Base-by-base conservation (phyloP, 176 grass and related monocot species). In the Eleusine coracana region DNA sequence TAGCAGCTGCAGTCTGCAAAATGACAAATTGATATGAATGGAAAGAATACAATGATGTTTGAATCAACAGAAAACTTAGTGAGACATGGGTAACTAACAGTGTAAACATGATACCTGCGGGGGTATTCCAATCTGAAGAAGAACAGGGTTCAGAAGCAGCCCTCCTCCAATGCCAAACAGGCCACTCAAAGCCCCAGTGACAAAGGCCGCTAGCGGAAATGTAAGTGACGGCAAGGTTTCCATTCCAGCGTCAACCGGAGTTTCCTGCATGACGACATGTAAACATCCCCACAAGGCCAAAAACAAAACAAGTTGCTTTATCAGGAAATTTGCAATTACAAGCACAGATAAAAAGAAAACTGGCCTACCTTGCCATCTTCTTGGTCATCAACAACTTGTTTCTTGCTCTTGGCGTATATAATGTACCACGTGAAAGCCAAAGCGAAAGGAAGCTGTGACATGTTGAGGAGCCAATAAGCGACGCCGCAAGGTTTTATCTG, bases 101-200 rank as follows among this genome's bases (percentile, higher is more conserved):
- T 70, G 71, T 17, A 56, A 18, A 18, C 52, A 56, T 4, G 21
- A 76, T 73, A 94, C 95, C 90, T 88, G 82, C 0, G 92, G 95
- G 37, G 82, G 83, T 48, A 98, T 73, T 15, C 95, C 95, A 7
- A 98, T 98, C 25, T 93, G 90, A 55, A 98, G 88, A 68, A 97
- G 91, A 31, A 91, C 84, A 18, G 95, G 95, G 81, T 91, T 97
- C 7, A 94, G 83, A 67, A 97, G 86, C 14, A 97, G 71, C 0
- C 92, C 90, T 28, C 95, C 95, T 4, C 95, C 92, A 41, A 97
- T 95, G 69, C 92, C 95, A 48, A 94, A 98, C 72, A 98, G 89
- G 61, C 95, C 92, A 45, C 95, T 93, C 21, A 98, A 78, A 76
- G 68, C 82, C 10, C 95, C 95, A 0, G 95, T 94, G 79, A 93